phyloP scores from a whole-genome alignment of 139 green algal genomes.

The Tetradesmus obliquus region DNA sequence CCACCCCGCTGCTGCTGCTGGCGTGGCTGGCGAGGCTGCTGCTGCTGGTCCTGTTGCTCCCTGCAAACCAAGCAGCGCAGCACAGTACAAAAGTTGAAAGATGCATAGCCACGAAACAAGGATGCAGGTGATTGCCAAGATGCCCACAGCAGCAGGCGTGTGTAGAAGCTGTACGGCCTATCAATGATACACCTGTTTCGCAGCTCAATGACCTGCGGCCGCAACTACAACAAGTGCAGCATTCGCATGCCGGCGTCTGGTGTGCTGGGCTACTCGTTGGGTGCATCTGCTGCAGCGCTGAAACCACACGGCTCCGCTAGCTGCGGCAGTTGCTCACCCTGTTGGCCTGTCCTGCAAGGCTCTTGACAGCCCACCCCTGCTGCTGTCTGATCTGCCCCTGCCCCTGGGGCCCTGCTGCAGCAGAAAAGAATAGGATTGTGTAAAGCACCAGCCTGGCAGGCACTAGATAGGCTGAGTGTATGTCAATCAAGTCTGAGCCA shows the following conservation, averaged over 20 bases:
- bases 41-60: slow-evolving; percentile 31
- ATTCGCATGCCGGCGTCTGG: too few relatives aligned
- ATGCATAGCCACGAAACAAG: neutral
- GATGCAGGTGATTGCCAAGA: too few relatives aligned
- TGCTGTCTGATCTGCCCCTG: neutral
- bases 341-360: slow-evolving; percentile 4
- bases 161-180: too few relatives aligned
- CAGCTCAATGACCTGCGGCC: too few relatives aligned
- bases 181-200: too few relatives aligned
- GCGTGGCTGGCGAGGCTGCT: slow-evolving; percentile 13
- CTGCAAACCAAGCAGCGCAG: neutral
- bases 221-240: too few relatives aligned
- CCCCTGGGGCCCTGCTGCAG: neutral
- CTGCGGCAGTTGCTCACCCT: neutral
- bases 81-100: neutral
- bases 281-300: too few relatives aligned
- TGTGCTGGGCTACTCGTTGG: too few relatives aligned
- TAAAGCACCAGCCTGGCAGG: neutral
- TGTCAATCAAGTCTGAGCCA: too few relatives aligned
- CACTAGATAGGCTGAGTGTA: too few relatives aligned
- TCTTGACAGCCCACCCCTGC: neutral
- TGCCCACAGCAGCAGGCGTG: too few relatives aligned
- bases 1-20: neutral
- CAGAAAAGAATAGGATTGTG: neutral
- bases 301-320: too few relatives aligned